Evolutionary conservation across 257 asterid species (phyloP).

Genomic region (Vinca minor): DNA sequence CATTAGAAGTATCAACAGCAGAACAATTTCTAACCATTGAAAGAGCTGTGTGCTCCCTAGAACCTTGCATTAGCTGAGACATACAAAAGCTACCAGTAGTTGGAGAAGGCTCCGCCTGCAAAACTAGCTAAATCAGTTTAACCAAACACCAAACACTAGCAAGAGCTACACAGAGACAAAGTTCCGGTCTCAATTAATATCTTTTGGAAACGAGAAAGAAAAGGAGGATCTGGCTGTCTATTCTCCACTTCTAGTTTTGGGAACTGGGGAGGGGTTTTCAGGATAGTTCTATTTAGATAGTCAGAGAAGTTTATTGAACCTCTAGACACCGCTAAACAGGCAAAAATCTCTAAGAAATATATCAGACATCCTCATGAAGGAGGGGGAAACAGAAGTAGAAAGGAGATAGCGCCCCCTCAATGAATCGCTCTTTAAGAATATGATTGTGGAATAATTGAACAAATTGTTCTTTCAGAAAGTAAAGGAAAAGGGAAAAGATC

Average conservation of each 20-base stretch:
- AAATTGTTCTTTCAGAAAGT: slow-evolving; percentile 17
- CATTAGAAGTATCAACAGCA: slow-evolving; percentile 26
- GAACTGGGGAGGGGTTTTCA: not conserved
- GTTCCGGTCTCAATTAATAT: too few species aligned
- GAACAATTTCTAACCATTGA: slow-evolving; percentile 31
- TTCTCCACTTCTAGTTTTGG: not conserved
- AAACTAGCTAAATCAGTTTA: not conserved
- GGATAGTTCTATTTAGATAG: not conserved
- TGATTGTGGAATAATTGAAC: slow-evolving; percentile 20
- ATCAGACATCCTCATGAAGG: not conserved
- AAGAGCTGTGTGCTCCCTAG: slow-evolving; percentile 17
- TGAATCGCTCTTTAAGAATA: slow-evolving; percentile 16
- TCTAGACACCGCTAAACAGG: not conserved
- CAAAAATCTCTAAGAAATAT: not conserved
- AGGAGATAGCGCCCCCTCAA: slow-evolving; percentile 8
- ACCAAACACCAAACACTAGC: not conserved
- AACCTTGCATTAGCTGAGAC: slow-evolving; percentile 58
- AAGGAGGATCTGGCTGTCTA: not conserved
- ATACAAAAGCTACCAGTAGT: slow-evolving; percentile 88
- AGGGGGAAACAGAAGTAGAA: not conserved
- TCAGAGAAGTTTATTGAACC: not conserved
- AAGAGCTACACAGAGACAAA: not conserved
- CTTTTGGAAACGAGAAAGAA: too few species aligned
- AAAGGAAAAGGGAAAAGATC: slow-evolving; percentile 22
- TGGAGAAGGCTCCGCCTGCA: slow-evolving; percentile 97